Base-by-base conservation (phyloP, 371 early-diverging fungal species). In the Apophysomyces sp. region DNA sequence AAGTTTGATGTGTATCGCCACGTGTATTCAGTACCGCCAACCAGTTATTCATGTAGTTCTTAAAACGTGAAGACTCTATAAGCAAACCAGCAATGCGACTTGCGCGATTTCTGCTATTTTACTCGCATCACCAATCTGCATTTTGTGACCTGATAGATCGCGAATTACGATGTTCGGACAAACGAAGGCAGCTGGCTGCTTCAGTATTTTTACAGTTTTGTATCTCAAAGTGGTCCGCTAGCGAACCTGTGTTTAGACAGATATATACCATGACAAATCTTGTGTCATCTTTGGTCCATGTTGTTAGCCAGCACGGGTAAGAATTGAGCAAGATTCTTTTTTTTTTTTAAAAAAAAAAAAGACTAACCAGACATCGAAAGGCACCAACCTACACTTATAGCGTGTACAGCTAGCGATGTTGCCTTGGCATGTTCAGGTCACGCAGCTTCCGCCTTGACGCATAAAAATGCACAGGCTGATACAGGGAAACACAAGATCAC, bases 301-400 rank as follows among this genome's bases (percentile, higher is more conserved):
- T 44, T 21, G 27, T 44, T 21, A 21, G 8, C 21, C 26, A 21
- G 4, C 21, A 44, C 21, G 49, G 49, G 49, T 44, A 44, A n/a
- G n/a, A 44, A 21, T n/a, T n/a, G 41, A n/a, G n/a, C n/a, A n/a
- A n/a, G n/a, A n/a, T n/a, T n/a, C n/a, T n/a, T n/a, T n/a, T n/a
- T 41, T 6, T 13, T n/a, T 16, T 7, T 18, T 7, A 16, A 41
- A 16, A 9, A 16, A 11, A 41, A 15, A 34, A 34, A 8, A 13
- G 34, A 34, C 2, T 11, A 34, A 4, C 8, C 34, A 11, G 34
- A 34, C 8, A 54, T 34, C n/a, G 57, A 6, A 13, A 57, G 57
- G 9, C 37, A 57, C 9, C 31, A 57, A 37, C 57, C 57, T 34
- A 57, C 57, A 24, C 16, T 57, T 27, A 36, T 57, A 34, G 57